A percentile compares a stretch with the other conserved stretches of the same genome.
Evolutionary conservation across 768 basidiomycete genomes (phyloP).

Genomic region (Boletus pseudopeckii): DNA sequence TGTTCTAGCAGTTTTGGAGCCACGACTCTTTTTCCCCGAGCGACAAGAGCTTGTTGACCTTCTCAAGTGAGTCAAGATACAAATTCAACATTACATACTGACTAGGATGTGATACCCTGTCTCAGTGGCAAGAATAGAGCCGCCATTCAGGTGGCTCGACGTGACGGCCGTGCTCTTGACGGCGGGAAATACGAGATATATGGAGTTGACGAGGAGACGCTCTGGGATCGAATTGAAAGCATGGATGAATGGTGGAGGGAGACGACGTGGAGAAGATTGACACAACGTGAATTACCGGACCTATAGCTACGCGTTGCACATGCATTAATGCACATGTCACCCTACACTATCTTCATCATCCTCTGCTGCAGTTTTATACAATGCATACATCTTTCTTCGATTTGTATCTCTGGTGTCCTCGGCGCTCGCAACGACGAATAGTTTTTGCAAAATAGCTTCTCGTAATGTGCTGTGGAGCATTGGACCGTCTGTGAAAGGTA

Average conservation of each 20-base stretch:
- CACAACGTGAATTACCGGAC: conserved; percentile 85
- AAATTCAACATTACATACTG: conserved; percentile 7
- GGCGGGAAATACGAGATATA: conserved; percentile 85
- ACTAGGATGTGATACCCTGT: conserved; percentile 1
- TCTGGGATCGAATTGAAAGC: conserved; percentile 78
- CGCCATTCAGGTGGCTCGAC: conserved; percentile 74
- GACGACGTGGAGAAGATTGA: conserved; percentile 80
- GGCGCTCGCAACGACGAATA: conserved; percentile 75
- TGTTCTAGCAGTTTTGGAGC: conserved; percentile 77
- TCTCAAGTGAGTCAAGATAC: conserved; percentile 51
- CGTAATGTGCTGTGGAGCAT: conserved; percentile 40
- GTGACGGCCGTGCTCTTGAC: conserved; percentile 59
- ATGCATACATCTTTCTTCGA: conserved; percentile 75
- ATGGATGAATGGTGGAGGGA: conserved; percentile 95
- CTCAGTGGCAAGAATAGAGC: conserved; percentile 78
- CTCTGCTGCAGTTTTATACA: conserved; percentile 67
- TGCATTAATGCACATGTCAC: conserved; percentile 10
- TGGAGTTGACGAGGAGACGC: conserved; percentile 76
- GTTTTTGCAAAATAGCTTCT: conserved; percentile 50
- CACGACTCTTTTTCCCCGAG: conserved; percentile 87
- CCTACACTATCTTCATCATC: conserved; percentile 37
- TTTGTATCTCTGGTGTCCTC: conserved; percentile 74
- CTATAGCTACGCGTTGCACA: conserved; percentile 21
- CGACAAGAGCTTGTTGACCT: conserved; percentile 72
- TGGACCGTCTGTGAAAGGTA: conserved; percentile 39